A percentile compares a stretch with the other conserved stretches of the same genome.
Evolutionary conservation across 2,329 filamentous ascomycete genomes (phyloP).

Genomic region (Ceratocystis cubensis): DNA sequence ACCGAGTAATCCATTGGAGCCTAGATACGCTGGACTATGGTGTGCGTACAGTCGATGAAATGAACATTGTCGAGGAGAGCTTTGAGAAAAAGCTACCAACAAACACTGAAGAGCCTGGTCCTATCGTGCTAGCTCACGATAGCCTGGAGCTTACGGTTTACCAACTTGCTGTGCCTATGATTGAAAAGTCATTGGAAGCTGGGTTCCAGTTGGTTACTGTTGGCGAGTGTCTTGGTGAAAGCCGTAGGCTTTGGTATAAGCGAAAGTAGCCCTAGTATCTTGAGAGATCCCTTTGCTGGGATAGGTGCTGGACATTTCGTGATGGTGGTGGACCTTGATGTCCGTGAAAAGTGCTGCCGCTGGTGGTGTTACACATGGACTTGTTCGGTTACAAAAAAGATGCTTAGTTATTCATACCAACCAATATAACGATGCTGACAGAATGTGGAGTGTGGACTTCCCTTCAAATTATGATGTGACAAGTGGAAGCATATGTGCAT

Average conservation of each 20-base stretch:
- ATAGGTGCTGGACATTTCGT: neutral
- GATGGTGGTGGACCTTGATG: slow-evolving; percentile 1
- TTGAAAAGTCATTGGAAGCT: slow-evolving; percentile 17
- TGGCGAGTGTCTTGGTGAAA: slow-evolving; percentile 41
- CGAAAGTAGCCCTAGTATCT: slow-evolving; percentile 3
- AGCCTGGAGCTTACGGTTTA: slow-evolving; percentile 37
- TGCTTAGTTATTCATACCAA: neutral
- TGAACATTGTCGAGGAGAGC: slow-evolving; percentile 34
- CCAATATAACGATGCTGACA: neutral
- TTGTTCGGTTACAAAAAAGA: neutral
- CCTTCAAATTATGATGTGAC: neutral
- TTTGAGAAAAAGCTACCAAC: slow-evolving; percentile 24
- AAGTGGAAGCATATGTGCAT: neutral
- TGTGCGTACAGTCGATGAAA: slow-evolving; percentile 37
- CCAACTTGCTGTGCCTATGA: slow-evolving; percentile 28
- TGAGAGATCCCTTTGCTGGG: neutral
- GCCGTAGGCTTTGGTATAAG: slow-evolving; percentile 41
- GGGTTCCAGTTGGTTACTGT: slow-evolving; percentile 24
- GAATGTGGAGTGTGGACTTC: neutral
- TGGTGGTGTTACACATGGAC: neutral
- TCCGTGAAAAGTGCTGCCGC: neutral
- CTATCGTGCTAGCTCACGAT: slow-evolving; percentile 43
- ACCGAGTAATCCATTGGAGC: slow-evolving; percentile 45
- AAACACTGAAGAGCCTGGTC: slow-evolving; percentile 27
- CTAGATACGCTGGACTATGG: slow-evolving; percentile 51